Conservation (phyloP, 139 green algal genomes). For the Marvania coccoides region DNA sequence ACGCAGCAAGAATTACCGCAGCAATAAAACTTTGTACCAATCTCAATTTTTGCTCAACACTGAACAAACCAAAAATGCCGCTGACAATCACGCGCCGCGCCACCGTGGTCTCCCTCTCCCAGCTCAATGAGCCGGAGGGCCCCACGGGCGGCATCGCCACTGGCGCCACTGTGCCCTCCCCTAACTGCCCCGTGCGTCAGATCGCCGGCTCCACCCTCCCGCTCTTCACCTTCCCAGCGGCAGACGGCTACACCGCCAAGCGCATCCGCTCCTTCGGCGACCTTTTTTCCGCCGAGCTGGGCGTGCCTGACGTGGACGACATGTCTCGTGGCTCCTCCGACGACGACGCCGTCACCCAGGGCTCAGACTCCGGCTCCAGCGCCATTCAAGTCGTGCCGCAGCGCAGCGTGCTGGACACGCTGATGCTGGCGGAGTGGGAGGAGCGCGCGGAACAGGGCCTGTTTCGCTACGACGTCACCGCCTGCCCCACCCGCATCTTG, state of each 20-base stretch:
- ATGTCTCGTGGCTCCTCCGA: neutral
- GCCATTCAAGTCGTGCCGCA: constrained; percentile 8
- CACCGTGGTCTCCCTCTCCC: constrained; percentile 35
- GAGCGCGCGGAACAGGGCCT: constrained; percentile 52
- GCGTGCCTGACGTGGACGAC: constrained; percentile 33
- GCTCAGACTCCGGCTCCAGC: neutral
- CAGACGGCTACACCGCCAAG: constrained; percentile 21
- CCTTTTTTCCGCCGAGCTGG: constrained; percentile 9
- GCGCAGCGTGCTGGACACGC: constrained; percentile 50
- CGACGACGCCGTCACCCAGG: neutral
- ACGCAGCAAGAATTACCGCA: neutral
- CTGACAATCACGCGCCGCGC: constrained; percentile 24
- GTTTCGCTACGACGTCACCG: constrained; percentile 93
- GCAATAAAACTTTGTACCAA: no score
- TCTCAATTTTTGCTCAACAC: neutral
- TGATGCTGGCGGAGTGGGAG: constrained; percentile 71
- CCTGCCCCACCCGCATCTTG: constrained; percentile 78
- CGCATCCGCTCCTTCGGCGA: constrained; percentile 48
- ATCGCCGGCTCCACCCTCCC: constrained; percentile 20
- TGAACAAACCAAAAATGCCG: neutral
- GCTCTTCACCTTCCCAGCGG: constrained; percentile 19
- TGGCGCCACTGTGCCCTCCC: neutral
- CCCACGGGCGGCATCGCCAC: neutral
- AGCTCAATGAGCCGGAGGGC: constrained; percentile 16
- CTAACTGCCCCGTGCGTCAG: constrained; percentile 25